Conservation (phyloP, 345 rosid genomes). For the Linum lewisii region DNA sequence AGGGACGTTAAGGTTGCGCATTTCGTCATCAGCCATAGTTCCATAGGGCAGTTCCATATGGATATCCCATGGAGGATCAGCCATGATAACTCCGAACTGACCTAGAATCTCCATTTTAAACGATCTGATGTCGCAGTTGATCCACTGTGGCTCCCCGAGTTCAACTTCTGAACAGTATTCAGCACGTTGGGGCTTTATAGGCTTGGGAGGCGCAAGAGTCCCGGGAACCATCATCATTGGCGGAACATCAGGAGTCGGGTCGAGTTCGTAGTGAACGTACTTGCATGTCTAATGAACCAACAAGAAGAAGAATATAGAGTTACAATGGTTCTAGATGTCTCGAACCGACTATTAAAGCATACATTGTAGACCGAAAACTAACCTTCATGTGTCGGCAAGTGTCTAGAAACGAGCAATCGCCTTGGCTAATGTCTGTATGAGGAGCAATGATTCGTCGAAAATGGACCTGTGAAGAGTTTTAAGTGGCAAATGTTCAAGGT, state of each 20-base stretch:
- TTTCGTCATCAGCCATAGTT: constrained; percentile 98
- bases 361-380: constrained; percentile 7
- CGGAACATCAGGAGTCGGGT: constrained; percentile 70
- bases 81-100: constrained; percentile 95
- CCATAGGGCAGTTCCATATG: constrained; percentile 99
- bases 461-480: constrained; percentile 57
- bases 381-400: constrained; percentile 99
- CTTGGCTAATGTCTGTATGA: constrained; percentile 84
- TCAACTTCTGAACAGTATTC: constrained; percentile 96
- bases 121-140: constrained; percentile 80
- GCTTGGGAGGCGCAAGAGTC: constrained; percentile 48
- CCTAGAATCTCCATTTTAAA: constrained; percentile 97
- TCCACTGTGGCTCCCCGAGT: constrained; percentile 97
- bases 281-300: constrained; percentile 67
- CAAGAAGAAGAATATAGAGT: constrained; percentile 3
- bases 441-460: constrained; percentile 88
- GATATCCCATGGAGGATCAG: constrained; percentile 99
- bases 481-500: constrained; percentile 1
- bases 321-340: neutral
- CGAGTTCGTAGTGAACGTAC: constrained; percentile 95
- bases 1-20: constrained; percentile 97
- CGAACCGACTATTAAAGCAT: constrained; percentile 4
- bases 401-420: constrained; percentile 98
- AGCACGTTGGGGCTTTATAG: constrained; percentile 80
- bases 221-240: constrained; percentile 34